Percentiles rank a stretch among this genome's conserved stretches.
phyloP scores from a whole-genome alignment of 805 yeast species.

The Yarrowia keelungensis region DNA sequence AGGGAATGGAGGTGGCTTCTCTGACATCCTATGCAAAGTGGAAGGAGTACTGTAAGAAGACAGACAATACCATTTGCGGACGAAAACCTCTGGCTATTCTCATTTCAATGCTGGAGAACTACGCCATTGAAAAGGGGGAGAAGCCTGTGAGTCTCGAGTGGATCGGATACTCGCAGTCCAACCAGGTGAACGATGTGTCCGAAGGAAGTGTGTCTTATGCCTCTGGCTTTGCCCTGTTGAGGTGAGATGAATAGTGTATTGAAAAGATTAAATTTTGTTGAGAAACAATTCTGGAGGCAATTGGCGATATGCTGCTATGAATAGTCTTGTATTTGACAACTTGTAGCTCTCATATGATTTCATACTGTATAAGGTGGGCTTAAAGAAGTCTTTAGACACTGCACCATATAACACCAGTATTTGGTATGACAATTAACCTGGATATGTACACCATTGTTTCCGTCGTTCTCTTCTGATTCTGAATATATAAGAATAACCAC shows the following conservation, averaged over 20 bases:
- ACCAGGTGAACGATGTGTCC: constrained; percentile 53
- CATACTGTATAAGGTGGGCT: too few species aligned
- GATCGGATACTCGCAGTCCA: constrained; percentile 84
- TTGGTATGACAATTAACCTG: too few species aligned
- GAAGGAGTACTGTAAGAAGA: constrained; percentile 67
- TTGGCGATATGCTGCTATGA: too few species aligned
- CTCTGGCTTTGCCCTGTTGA: constrained; percentile 65
- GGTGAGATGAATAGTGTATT: background rate
- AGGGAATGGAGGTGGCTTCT: constrained; percentile 69
- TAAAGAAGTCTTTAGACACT: too few species aligned
- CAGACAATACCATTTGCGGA: constrained; percentile 94
- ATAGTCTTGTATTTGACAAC: too few species aligned
- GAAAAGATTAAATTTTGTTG: too few species aligned
- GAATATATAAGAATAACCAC: too few species aligned
- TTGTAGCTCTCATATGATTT: too few species aligned
- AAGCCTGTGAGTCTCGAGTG: constrained; percentile 58
- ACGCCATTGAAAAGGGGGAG: constrained; percentile 41
- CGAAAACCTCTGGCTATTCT: constrained; percentile 78
- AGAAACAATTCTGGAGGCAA: too few species aligned
- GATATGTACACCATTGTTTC: too few species aligned
- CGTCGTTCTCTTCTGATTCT: too few species aligned
- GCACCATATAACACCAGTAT: too few species aligned
- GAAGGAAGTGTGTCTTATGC: constrained; percentile 95
- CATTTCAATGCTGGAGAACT: constrained; percentile 53
- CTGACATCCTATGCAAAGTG: constrained; percentile 65